phyloP scores from a whole-genome alignment of 2,329 filamentous ascomycete genomes.

The Aureobasidium sp. region DNA sequence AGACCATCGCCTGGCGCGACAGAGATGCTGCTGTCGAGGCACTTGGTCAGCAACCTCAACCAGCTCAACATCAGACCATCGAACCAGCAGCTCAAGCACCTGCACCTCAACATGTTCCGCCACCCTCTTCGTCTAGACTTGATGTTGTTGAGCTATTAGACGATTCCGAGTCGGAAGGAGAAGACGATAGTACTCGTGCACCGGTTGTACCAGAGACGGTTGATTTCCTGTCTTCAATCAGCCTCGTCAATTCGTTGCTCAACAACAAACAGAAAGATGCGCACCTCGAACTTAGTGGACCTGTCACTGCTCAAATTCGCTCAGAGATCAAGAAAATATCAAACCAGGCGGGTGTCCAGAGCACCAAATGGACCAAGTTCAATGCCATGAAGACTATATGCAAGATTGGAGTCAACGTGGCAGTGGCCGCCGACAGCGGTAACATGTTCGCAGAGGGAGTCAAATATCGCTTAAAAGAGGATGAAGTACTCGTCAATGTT shows the following conservation, averaged over 20 bases:
- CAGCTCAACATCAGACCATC: neutral
- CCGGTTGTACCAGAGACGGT: neutral
- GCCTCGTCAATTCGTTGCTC: neutral
- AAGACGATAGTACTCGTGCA: constrained; percentile 11
- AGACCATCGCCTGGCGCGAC: constrained; percentile 3
- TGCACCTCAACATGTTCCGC: constrained; percentile 15
- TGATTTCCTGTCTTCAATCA: neutral
- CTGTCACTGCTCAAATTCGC: neutral
- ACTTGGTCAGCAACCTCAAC: neutral
- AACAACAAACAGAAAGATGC: neutral
- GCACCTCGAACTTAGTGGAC: neutral
- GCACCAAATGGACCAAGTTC: neutral
- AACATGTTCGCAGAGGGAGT: neutral
- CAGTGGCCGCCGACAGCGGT: neutral
- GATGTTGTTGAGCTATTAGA: neutral
- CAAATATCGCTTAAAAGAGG: neutral
- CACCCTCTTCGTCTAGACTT: neutral
- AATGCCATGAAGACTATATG: neutral
- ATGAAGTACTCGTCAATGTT: neutral
- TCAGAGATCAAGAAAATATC: neutral
- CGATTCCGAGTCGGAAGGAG: constrained; percentile 18
- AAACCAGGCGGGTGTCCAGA: neutral
- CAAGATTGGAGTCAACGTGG: neutral
- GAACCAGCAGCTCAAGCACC: constrained; percentile 12
- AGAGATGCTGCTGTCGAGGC: constrained; percentile 12